Evolutionary conservation across 179 eudicot species (phyloP), one percentile per base, ranked within the genome.

Genomic region (Amaranthus tricolor): DNA sequence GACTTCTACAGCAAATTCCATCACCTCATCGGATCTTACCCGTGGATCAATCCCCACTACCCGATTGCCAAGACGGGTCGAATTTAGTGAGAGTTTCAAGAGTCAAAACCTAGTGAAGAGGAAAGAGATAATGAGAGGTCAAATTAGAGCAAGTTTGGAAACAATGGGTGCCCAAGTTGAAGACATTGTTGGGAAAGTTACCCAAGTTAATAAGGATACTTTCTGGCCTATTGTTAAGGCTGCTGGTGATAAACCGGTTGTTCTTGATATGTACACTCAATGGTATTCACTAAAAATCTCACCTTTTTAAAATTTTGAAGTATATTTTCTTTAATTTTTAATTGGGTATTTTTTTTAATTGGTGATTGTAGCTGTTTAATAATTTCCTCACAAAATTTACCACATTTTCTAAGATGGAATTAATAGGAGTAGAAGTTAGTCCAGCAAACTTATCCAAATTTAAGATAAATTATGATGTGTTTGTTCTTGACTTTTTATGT

Each of bases 161-260:
- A 81, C 82, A 0, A 82, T 77, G 44, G 89, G 82, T 49, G 68
- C 79, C 60, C 60, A 69, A 53, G 61, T 63, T 83, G 79, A 47
- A 83, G 82, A n/a, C 81, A 69, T 80, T 14, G 83, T 87, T 43
- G 98, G 98, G 47, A 82, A 85, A 73, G 97, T 94, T 9, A 92
- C 98, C 14, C 91, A 89, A 81, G 98, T 92, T 15, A 55, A 75
- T 68, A 85, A 90, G 84, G 97, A 92, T 53, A 89, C 94, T 24
- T 94, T 94, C 73, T 94, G 98, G 98, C 98, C 97, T 0, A 85
- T 92, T 78, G 98, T 89, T 66, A 78, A 90, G 16, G 85, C 91
- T 68, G 91, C 97, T 65, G 91, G 84, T 8, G 88, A 86, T n/a
- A 93, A 91, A 84, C 59, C 84, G 49, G 90, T 91, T 70, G 90